Evolutionary conservation across 768 basidiomycete species (phyloP), one percentile per base, ranked within the genome.

Genomic region (Panaeolus cyanescens): DNA sequence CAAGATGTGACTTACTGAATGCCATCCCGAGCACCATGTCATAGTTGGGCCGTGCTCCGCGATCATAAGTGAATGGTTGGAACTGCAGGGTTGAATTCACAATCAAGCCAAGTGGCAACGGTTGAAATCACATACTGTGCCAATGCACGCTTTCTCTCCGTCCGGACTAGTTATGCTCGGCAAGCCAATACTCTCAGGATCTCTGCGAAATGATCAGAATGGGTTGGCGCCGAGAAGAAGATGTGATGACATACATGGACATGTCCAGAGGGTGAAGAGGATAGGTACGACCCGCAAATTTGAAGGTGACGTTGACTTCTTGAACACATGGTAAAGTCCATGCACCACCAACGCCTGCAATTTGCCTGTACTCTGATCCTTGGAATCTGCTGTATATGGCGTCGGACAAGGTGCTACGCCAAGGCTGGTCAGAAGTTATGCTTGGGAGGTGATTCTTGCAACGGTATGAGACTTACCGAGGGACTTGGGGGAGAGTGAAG

Each of bases 11-110:
- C 45, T 25, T 28, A 88, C 88, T 72, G 75, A 90, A 91, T 8
- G 84, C 80, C 87, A 91, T 91, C 59, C 90, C 90, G 45, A 91
- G 77, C 45, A 91, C 82, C 70, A 88, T 81, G 67, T 91, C 89
- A 63, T 80, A 91, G 30, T 71, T 77, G 30, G 81, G 76, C 56
- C 65, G 67, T 6, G 62, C 25, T 37, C 79, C 79, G 39, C 73
- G 70, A 54, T 81, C 76, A 53, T 80, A 84, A 7, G 83, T 80
- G 40, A 85, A 82, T 5, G 90, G 89, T 64, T 91, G 90, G 75
- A 91, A 92, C 89, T 90, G 60, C 4, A 8, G n/a, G 22, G 7
- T 20, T 8, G 12, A 1, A 42, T 20, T 8, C 22, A 45, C 70
- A 61, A 60, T 42, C 34, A 50, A 50, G 31, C 56, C 17, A 39